Percentiles rank a stretch among this genome's conserved stretches.
Conservation (phyloP, 164 flowering plant genomes). For the Vitis labrusca region DNA sequence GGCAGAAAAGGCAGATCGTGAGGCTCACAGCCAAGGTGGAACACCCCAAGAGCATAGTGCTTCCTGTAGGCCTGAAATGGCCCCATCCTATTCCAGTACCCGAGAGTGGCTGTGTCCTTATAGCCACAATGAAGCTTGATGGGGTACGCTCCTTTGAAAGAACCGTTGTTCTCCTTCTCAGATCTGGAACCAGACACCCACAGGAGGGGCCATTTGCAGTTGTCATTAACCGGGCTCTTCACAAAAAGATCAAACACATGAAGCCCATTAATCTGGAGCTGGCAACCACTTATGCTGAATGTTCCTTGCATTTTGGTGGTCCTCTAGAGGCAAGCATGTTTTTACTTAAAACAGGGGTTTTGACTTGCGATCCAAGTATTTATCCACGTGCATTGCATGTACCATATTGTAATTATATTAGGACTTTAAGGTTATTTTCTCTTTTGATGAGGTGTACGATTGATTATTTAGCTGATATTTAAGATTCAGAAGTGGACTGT, state of each 20-base stretch:
- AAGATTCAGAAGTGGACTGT: slow-evolving; percentile 94
- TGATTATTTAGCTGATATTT: slow-evolving; percentile 14
- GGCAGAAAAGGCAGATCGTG: slow-evolving; percentile 46
- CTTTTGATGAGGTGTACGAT: not conserved
- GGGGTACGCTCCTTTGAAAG: slow-evolving; percentile 68
- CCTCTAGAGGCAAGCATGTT: slow-evolving; percentile 93
- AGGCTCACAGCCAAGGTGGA: slow-evolving; percentile 29
- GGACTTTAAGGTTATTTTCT: no score
- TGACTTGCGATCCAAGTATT: no score
- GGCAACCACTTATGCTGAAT: slow-evolving; percentile 77
- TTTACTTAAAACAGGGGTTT: slow-evolving; percentile 45
- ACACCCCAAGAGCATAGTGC: slow-evolving; percentile 33
- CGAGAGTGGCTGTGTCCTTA: slow-evolving; percentile 85
- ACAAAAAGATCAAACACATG: slow-evolving; percentile 79
- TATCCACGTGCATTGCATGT: no score
- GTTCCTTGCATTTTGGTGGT: slow-evolving; percentile 85
- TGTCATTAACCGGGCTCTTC: slow-evolving; percentile 82
- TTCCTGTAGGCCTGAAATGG: slow-evolving; percentile 73
- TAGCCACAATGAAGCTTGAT: slow-evolving; percentile 93
- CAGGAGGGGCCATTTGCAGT: slow-evolving; percentile 88
- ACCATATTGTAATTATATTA: no score
- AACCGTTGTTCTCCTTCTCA: slow-evolving; percentile 77
- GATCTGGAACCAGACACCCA: slow-evolving; percentile 73
- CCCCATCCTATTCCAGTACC: slow-evolving; percentile 90
- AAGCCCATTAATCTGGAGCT: slow-evolving; percentile 66